phyloP scores from a whole-genome alignment of 2,329 filamentous ascomycete species.

The Penicillium sp. region DNA sequence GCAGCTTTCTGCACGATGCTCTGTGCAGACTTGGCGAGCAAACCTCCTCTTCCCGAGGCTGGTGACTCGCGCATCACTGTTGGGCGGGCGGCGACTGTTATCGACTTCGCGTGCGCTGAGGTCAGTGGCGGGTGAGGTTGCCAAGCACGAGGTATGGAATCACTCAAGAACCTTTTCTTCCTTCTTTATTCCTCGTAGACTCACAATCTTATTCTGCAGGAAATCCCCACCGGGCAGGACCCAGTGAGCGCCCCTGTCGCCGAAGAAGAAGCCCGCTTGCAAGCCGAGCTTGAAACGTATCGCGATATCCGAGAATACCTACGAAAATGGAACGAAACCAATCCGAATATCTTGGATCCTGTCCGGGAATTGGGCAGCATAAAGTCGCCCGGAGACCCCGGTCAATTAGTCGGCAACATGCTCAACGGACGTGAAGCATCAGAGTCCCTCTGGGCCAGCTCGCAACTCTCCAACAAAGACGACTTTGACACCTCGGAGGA shows the following conservation, averaged over 20 bases:
- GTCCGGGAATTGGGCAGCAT: constrained; percentile 26
- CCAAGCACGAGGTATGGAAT: constrained; percentile 7
- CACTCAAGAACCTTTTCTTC: not conserved
- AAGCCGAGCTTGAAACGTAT: constrained; percentile 39
- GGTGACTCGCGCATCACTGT: not conserved
- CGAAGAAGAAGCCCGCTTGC: constrained; percentile 30
- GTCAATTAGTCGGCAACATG: constrained; percentile 36
- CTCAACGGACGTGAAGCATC: constrained; percentile 34
- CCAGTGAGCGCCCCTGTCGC: not conserved
- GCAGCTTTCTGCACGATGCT: constrained; percentile 15
- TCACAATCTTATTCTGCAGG: not conserved
- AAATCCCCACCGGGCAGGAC: not conserved
- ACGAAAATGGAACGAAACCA: constrained; percentile 41
- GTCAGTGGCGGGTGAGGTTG: constrained; percentile 2
- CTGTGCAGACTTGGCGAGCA: constrained; percentile 14
- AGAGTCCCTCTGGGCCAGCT: constrained; percentile 31
- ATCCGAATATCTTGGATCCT: constrained; percentile 34
- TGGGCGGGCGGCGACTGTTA: constrained; percentile 8
- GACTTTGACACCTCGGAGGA: constrained; percentile 30
- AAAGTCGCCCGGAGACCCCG: constrained; percentile 11
- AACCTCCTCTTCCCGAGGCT: not conserved
- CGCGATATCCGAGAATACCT: constrained; percentile 46
- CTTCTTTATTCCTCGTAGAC: not conserved
- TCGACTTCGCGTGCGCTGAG: constrained; percentile 15
- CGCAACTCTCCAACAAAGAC: constrained; percentile 29